phyloP scores from a whole-genome alignment of 2,329 filamentous ascomycete genomes.

The Calonectria multiphialidica region DNA sequence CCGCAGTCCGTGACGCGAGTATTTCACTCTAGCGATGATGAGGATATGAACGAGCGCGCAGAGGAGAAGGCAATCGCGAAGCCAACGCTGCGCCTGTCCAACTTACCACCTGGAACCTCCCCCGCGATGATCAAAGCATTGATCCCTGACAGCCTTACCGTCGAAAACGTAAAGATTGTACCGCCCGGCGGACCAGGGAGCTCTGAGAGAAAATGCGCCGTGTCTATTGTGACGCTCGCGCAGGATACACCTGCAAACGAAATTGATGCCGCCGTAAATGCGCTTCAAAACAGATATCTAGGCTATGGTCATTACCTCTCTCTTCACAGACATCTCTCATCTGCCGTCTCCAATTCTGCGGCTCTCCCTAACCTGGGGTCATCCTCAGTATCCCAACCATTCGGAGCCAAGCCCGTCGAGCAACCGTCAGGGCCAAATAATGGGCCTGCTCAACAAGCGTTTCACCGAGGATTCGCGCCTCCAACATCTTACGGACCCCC shows the following conservation, averaged over 20 bases:
- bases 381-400: conserved; percentile 71
- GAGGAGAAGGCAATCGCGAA: conserved; percentile 72
- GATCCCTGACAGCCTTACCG: conserved; percentile 69
- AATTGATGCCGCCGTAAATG: conserved; percentile 83
- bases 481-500: conserved; percentile 74
- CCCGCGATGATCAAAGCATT: conserved; percentile 71
- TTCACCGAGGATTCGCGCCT: conserved; percentile 77
- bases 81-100: conserved; percentile 72
- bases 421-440: conserved; percentile 51
- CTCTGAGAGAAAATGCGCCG: conserved; percentile 76
- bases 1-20: conserved; percentile 75
- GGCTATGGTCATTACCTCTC: conserved; percentile 87
- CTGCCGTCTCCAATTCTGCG: conserved; percentile 67
- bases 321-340: conserved; percentile 86
- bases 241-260: conserved; percentile 86
- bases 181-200: conserved; percentile 63
- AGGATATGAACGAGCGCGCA: conserved; percentile 61
- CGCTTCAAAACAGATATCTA: conserved; percentile 85
- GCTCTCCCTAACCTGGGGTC: conserved; percentile 49
- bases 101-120: conserved; percentile 71
- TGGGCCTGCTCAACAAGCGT: conserved; percentile 57
- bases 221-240: conserved; percentile 85
- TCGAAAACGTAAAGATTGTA: conserved; percentile 81
- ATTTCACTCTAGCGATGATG: conserved; percentile 77
- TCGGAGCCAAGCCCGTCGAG: conserved; percentile 79